Evolutionary conservation across 176 grass and related monocot genomes (phyloP).

Genomic region (Hsuehochloa calcarea): DNA sequence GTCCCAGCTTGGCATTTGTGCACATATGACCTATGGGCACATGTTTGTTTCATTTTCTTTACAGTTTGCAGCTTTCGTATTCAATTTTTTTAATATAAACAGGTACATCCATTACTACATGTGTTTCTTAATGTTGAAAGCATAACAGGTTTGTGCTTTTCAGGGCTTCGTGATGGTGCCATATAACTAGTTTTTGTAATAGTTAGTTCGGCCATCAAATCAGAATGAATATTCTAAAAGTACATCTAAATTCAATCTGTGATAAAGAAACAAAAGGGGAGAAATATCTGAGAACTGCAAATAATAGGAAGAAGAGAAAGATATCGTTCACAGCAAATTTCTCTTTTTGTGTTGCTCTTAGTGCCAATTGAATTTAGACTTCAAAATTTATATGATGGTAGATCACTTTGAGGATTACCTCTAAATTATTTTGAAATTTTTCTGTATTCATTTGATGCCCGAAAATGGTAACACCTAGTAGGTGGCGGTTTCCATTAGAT

Average conservation of each 20-base stretch:
- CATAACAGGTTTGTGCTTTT: neutral
- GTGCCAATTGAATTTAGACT: neutral
- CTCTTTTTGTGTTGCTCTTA: neutral
- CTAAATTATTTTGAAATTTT: neutral
- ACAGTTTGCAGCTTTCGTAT: neutral
- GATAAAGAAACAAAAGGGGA: neutral
- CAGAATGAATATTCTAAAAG: neutral
- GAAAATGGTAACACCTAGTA: slow-evolving; percentile 8
- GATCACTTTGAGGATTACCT: neutral
- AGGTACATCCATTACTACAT: neutral
- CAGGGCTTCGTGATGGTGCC: neutral
- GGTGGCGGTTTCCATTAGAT: neutral
- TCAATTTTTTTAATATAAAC: neutral
- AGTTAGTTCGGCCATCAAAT: neutral
- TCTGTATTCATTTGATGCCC: neutral
- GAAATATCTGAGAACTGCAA: neutral
- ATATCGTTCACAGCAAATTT: neutral
- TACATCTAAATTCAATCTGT: neutral
- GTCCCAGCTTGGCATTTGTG: neutral
- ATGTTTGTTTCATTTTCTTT: slow-evolving; percentile 3
- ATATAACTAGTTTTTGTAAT: neutral
- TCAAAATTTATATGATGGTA: neutral
- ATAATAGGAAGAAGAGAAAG: neutral
- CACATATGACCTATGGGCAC: neutral
- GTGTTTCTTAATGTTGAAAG: neutral